These are phyloP conservation scores for Aspergillus affinis DNA, from an alignment of 495 filamentous ascomycete genomes.

Conservation along the genomic window DNA sequence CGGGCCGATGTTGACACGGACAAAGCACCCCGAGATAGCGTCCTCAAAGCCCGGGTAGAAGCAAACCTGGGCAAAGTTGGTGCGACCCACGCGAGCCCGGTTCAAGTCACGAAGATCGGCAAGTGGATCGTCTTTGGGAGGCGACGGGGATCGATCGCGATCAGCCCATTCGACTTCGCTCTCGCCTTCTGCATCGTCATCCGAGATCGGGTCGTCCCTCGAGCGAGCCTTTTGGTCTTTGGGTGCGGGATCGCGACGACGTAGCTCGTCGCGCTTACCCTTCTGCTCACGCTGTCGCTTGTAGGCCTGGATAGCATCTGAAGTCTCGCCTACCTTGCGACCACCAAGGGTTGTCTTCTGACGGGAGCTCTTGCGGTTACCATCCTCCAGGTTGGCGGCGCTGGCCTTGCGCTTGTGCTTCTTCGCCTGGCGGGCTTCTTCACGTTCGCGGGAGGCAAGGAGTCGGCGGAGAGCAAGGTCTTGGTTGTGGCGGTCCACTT, in stretches of 20 bases:
- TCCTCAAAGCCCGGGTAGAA: constrained; percentile 88
- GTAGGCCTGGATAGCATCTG: constrained; percentile 74
- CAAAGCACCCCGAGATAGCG: constrained; percentile 74
- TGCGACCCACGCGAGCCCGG: constrained; percentile 75
- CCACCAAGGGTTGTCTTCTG: constrained; percentile 76
- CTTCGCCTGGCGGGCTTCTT: constrained; percentile 56
- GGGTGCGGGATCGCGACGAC: constrained; percentile 59
- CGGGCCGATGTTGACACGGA: constrained; percentile 74
- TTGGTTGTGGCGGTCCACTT: constrained; percentile 76
- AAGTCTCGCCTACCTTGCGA: constrained; percentile 76
- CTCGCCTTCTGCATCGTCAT: constrained; percentile 70
- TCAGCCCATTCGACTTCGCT: constrained; percentile 79
- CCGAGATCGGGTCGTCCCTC: constrained; percentile 51
- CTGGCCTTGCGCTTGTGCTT: constrained; percentile 80
- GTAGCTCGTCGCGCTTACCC: constrained; percentile 65
- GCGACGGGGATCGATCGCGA: constrained; percentile 41
- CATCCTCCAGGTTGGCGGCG: constrained; percentile 69
- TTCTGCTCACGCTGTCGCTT: constrained; percentile 85
- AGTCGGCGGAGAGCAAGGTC: constrained; percentile 81
- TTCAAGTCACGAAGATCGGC: constrained; percentile 79
- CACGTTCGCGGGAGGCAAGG: constrained; percentile 65
- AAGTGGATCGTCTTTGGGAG: constrained; percentile 55
- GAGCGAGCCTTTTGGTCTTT: constrained; percentile 55
- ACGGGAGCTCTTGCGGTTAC: constrained; percentile 75
- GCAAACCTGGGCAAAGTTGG: constrained; percentile 79